Evolutionary conservation across 169 alveolate genomes (phyloP).

Genomic region (Cryptosporidium felis): DNA sequence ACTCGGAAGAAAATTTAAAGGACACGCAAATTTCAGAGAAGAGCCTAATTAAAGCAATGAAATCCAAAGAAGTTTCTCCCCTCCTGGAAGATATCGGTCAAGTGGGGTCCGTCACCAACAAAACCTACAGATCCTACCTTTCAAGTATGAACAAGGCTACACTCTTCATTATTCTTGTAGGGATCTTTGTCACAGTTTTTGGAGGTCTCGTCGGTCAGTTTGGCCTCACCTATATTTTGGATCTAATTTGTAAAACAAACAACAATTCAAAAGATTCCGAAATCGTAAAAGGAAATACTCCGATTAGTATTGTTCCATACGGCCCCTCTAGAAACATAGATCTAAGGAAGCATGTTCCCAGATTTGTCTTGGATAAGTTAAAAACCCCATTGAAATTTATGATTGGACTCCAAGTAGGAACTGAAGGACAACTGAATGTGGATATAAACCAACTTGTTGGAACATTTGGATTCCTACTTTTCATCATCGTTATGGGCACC

Average conservation of each 20-base stretch:
- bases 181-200: constrained; percentile 15
- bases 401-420: background rate
- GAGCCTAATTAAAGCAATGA: background rate
- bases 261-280: background rate
- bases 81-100: constrained; percentile 43
- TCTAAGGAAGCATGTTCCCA: constrained; percentile 36
- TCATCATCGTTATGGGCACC: constrained; percentile 20
- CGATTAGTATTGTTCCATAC: constrained; percentile 43
- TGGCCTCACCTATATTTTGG: constrained; percentile 35
- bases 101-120: constrained; percentile 42
- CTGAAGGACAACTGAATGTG: background rate
- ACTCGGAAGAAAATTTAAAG: background rate
- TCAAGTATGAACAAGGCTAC: constrained; percentile 18
- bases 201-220: constrained; percentile 44
- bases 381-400: background rate
- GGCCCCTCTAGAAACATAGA: constrained; percentile 60
- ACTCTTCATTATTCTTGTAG: constrained; percentile 3
- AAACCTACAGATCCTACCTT: constrained; percentile 23
- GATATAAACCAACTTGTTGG: constrained; percentile 6
- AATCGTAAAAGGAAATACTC: constrained; percentile 26
- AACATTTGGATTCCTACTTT: constrained; percentile 14
- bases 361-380: constrained; percentile 27
- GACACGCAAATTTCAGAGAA: background rate
- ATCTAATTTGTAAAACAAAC: constrained; percentile 18
- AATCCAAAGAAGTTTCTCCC: constrained; percentile 38